Base-by-base conservation (phyloP, 2,329 filamentous ascomycete species). In the Hypoxylon sp. region DNA sequence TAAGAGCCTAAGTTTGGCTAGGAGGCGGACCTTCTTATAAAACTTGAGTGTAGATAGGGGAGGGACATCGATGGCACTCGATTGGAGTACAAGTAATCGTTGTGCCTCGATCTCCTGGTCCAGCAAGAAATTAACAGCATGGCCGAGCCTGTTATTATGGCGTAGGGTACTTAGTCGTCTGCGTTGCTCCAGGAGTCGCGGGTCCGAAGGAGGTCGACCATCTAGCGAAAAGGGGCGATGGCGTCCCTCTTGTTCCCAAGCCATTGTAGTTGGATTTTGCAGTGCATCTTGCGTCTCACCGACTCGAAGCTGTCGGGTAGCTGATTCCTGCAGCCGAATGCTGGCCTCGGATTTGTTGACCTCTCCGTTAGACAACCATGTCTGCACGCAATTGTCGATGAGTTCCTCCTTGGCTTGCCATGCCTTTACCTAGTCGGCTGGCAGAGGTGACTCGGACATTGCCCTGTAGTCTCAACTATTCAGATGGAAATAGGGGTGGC, bases 41-140 rank as follows among this genome's bases (percentile, higher is more conserved):
- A 58, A 62, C 31, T 51, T 60, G 39, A 72, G 62, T 5, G 4
- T 27, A 8, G 46, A 62, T 27, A 61, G 19, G 5, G 29, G n/a
- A 27, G 51, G 50, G 3, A 44, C 10, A 15, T 55, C 42, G 15
- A 61, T 29, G 5, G 54, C 59, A 8, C 52, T 21, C 17, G 46
- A 47, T 10, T 62, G 65, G 19, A 65, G 62, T 35, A 39, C 52
- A 19, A 68, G 57, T 3, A 67, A 66, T 13, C 50, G 63, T 11
- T 56, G 42, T 8, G 68, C 27, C 13, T 69, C 31, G 24, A 75
- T 68, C 15, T 75, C 65, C 4, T 52, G n/a, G 27, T 71, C 65
- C 39, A 76, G 15, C 11, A 72, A 10, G 7, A 56, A 17, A 19
- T 67, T 27, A 21, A 67, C 58, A 19, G 46, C 48, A 27, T 31